Conservation (phyloP, 106 monocot species). For the Allium cepa region DNA sequence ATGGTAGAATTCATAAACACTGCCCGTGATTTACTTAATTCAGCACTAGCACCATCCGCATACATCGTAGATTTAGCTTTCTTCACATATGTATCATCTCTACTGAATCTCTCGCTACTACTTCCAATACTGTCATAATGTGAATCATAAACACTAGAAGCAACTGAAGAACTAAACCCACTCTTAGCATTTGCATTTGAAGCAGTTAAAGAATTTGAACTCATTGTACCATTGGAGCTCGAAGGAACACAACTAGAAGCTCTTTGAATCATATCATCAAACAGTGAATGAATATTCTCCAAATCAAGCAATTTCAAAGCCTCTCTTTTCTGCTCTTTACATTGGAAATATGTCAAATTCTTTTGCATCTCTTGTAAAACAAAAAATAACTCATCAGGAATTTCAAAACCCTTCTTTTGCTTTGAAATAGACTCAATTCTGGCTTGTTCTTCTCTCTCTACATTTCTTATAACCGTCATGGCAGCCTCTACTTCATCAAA, state of each 20-base stretch:
- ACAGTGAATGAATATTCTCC: conserved; percentile 14
- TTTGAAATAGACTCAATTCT: conserved; percentile 21
- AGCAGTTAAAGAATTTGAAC: not conserved
- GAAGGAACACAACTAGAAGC: conserved; percentile 21
- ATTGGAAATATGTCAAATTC: conserved; percentile 9
- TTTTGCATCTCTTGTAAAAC: conserved; percentile 37
- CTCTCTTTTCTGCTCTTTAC: conserved; percentile 35
- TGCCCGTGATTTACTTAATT: conserved; percentile 2
- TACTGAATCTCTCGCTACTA: conserved; percentile 4
- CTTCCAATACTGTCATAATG: not conserved
- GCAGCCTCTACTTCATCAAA: conserved; percentile 33
- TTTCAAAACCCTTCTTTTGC: conserved; percentile 18
- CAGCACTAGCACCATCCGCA: conserved; percentile 10
- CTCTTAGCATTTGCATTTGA: not conserved
- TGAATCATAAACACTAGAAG: not conserved
- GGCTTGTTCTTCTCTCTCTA: conserved; percentile 24
- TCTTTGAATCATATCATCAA: conserved; percentile 32
- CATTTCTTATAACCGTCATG: conserved; percentile 6
- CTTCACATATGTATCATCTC: conserved; percentile 29
- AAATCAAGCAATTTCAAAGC: conserved; percentile 26
- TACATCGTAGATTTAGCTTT: conserved; percentile 13
- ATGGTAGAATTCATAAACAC: conserved; percentile 13
- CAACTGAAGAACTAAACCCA: not conserved
- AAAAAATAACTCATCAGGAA: conserved; percentile 30
- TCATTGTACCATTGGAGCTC: not conserved